phyloP scores from a whole-genome alignment of 2,329 filamentous ascomycete species.

The Dactylellina sp. region DNA sequence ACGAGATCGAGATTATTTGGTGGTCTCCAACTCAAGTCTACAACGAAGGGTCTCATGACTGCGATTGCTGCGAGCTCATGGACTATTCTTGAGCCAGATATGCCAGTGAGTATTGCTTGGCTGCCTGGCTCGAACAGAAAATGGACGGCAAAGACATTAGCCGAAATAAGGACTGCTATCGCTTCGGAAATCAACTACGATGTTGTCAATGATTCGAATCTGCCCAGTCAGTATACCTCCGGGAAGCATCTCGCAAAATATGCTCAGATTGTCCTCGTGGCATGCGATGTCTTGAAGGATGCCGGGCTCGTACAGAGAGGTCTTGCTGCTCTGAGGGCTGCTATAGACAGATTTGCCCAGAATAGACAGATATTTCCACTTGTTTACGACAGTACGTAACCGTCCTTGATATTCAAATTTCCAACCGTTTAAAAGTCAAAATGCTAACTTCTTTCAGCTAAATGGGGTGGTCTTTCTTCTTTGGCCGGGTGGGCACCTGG shows the following conservation, averaged over 20 bases:
- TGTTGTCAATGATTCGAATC: constrained; percentile 77
- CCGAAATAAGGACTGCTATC: constrained; percentile 70
- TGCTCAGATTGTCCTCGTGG: constrained; percentile 74
- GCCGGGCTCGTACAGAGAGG: constrained; percentile 70
- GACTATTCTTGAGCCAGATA: constrained; percentile 79
- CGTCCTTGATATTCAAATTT: neutral
- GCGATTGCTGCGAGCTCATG: constrained; percentile 78
- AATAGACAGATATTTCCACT: constrained; percentile 77
- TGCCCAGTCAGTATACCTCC: constrained; percentile 91
- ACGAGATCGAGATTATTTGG: constrained; percentile 67
- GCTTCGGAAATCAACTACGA: constrained; percentile 79
- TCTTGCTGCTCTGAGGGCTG: constrained; percentile 73
- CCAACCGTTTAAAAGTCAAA: neutral
- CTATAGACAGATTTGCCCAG: constrained; percentile 74
- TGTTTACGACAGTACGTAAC: constrained; percentile 71
- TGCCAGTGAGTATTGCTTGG: constrained; percentile 78
- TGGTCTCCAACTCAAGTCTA: constrained; percentile 76
- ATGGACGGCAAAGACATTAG: constrained; percentile 58
- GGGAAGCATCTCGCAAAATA: constrained; percentile 87
- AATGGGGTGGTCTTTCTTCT: constrained; percentile 85
- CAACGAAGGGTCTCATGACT: constrained; percentile 84
- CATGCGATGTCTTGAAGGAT: constrained; percentile 74
- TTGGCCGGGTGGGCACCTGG: constrained; percentile 77
- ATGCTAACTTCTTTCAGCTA: constrained; percentile 63
- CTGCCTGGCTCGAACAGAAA: constrained; percentile 45